Percentiles rank a stretch among this genome's conserved stretches.
These are phyloP conservation scores for Paracamarosporium sp. DNA, from an alignment of 2,329 filamentous ascomycete genomes.

Conservation along the genomic window DNA sequence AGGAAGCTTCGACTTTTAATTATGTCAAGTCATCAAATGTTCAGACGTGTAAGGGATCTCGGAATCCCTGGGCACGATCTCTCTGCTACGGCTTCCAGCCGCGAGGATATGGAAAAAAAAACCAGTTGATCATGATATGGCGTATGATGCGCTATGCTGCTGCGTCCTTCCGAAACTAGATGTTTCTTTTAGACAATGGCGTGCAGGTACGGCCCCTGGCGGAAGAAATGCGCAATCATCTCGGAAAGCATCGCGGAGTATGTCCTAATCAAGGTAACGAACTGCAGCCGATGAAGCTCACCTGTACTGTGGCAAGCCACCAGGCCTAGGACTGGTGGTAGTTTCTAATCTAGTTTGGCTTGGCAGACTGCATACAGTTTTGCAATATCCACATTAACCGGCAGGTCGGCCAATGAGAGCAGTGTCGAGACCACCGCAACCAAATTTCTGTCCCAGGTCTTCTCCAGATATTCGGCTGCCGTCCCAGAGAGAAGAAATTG, in stretches of 20 bases:
- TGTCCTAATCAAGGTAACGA: too few species aligned
- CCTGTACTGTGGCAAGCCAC: background rate
- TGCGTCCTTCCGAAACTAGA: background rate
- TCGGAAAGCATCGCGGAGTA: background rate
- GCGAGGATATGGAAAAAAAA: too few species aligned
- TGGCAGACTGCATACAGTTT: background rate
- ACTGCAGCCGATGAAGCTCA: background rate
- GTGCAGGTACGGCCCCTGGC: background rate
- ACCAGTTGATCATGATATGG: background rate
- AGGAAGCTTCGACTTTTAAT: background rate
- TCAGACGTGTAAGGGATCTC: too few species aligned
- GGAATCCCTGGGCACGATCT: background rate
- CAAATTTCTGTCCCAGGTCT: slow-evolving; percentile 7
- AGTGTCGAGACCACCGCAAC: background rate
- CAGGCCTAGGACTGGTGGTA: background rate
- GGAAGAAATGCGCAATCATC: background rate
- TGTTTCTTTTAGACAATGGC: background rate
- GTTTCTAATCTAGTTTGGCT: background rate
- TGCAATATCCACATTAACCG: slow-evolving; percentile 19
- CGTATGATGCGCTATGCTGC: background rate
- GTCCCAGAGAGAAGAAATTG: background rate
- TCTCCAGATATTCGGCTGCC: slow-evolving; percentile 7
- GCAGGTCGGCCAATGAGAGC: slow-evolving; percentile 14
- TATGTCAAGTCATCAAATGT: too few species aligned
- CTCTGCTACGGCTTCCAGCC: too few species aligned